Conservation (phyloP, 139 green algal species). For the Chlamydomonas urium region DNA sequence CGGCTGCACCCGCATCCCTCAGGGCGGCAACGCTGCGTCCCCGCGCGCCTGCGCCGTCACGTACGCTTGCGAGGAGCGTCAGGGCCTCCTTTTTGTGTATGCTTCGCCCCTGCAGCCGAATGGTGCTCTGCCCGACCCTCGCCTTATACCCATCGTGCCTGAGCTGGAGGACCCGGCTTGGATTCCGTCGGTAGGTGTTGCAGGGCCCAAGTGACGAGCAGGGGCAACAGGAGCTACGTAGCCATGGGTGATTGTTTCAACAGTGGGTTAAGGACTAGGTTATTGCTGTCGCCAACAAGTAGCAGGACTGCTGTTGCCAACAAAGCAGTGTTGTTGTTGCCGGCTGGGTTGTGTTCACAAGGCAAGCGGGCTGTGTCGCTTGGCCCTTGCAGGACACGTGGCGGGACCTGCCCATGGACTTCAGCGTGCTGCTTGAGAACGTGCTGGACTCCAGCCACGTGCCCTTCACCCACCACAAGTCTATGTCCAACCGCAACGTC, state of each 20-base stretch:
- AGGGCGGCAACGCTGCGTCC: slow-evolving; percentile 9
- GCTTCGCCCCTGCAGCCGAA: too few relatives aligned
- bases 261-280: too few relatives aligned
- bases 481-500: slow-evolving; percentile 31
- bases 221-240: too few relatives aligned
- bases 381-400: slow-evolving; percentile 23
- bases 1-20: slow-evolving; percentile 28
- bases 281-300: too few relatives aligned
- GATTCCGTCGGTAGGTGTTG: slow-evolving; percentile 7
- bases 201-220: too few relatives aligned
- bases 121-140: slow-evolving; percentile 12
- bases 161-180: slow-evolving; percentile 32
- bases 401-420: slow-evolving; percentile 38
- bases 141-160: slow-evolving; percentile 23
- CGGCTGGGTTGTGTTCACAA: too few relatives aligned
- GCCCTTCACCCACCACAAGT: slow-evolving; percentile 43
- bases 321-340: too few relatives aligned
- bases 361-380: too few relatives aligned
- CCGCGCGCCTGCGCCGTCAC: slow-evolving; percentile 21
- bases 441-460: slow-evolving; percentile 37
- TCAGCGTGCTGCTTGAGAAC: slow-evolving; percentile 34
- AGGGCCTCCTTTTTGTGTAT: slow-evolving; percentile 27
- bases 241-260: too few relatives aligned
- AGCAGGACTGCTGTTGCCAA: too few relatives aligned
- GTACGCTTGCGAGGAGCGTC: slow-evolving; percentile 10